phyloP scores from a whole-genome alignment of 2,329 filamentous ascomycete species.

The Scopulariopsis brevicaulis region DNA sequence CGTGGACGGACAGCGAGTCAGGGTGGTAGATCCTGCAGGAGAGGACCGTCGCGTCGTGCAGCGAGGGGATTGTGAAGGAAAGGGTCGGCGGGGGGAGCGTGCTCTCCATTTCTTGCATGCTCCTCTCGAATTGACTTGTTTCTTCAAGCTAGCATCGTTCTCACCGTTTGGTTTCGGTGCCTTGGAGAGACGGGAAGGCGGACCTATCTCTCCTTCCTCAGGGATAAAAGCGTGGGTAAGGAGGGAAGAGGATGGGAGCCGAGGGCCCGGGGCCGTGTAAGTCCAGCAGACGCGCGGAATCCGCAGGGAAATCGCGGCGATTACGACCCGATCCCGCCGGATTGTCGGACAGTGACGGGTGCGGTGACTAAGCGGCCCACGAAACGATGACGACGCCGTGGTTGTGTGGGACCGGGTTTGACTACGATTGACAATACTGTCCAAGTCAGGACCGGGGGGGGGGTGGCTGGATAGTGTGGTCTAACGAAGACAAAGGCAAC shows the following conservation, averaged over 20 bases:
- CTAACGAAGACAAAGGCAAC: too few relatives aligned
- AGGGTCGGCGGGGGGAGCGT: slow-evolving; percentile 6
- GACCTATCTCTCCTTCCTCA: too few relatives aligned
- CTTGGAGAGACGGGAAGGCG: too few relatives aligned
- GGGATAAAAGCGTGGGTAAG: too few relatives aligned
- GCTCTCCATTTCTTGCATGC: not conserved
- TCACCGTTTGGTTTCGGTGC: too few relatives aligned
- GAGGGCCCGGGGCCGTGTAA: not conserved
- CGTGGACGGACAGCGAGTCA: slow-evolving; percentile 22
- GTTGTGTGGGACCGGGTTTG: too few relatives aligned
- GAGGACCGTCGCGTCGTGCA: slow-evolving; percentile 66
- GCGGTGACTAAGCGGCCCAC: not conserved
- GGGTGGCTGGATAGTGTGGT: too few relatives aligned
- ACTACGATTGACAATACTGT: too few relatives aligned
- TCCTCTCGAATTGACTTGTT: not conserved
- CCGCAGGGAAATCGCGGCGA: not conserved
- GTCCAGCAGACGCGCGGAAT: not conserved
- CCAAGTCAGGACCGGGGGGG: too few relatives aligned
- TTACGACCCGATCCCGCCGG: too few relatives aligned
- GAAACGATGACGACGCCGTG: not conserved
- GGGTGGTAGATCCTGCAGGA: slow-evolving; percentile 79
- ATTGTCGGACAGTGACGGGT: not conserved
- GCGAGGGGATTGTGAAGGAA: slow-evolving; percentile 68
- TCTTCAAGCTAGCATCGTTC: not conserved
- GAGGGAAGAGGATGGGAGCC: too few relatives aligned